Conservation (phyloP, 1,139 yeast species). For the Blastobotrys elegans region DNA sequence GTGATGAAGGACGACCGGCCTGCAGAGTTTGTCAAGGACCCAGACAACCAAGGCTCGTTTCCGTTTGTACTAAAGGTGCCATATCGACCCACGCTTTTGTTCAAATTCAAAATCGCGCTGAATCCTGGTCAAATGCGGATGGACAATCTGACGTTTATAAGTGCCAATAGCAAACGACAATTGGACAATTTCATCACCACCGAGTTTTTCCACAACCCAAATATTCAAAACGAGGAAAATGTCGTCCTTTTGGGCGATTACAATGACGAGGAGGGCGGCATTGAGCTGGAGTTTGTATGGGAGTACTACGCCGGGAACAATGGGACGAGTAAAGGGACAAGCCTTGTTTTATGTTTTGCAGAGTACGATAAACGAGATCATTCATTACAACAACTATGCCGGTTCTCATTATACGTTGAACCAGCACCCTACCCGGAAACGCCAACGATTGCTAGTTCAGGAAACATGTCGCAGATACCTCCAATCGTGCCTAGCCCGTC, state of each 20-base stretch:
- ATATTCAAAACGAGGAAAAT: constrained; percentile 37
- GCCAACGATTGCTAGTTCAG: background rate
- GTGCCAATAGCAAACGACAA: constrained; percentile 28
- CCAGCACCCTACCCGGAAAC: constrained; percentile 10
- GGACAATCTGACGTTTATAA: constrained; percentile 34
- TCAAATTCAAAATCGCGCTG: constrained; percentile 22
- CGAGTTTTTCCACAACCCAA: constrained; percentile 39
- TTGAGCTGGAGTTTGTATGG: constrained; percentile 30
- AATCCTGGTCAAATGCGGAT: constrained; percentile 11
- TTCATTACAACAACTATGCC: constrained; percentile 31
- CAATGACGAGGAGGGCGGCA: constrained; percentile 16
- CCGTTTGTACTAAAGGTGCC: constrained; percentile 25
- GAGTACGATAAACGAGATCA: constrained; percentile 39
- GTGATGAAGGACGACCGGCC: constrained; percentile 6
- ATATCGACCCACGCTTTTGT: constrained; percentile 12
- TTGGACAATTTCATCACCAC: constrained; percentile 34
- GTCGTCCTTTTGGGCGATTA: constrained; percentile 37
- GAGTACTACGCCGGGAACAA: constrained; percentile 24
- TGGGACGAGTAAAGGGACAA: constrained; percentile 21
- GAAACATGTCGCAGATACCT: background rate
- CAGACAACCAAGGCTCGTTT: constrained; percentile 8
- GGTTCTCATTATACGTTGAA: constrained; percentile 35
- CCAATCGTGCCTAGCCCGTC: constrained; percentile 15
- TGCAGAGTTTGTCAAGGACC: constrained; percentile 19
- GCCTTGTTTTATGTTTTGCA: constrained; percentile 33